Base-by-base conservation (phyloP, 345 rosid genomes). In the Carallia pectinifolia region DNA sequence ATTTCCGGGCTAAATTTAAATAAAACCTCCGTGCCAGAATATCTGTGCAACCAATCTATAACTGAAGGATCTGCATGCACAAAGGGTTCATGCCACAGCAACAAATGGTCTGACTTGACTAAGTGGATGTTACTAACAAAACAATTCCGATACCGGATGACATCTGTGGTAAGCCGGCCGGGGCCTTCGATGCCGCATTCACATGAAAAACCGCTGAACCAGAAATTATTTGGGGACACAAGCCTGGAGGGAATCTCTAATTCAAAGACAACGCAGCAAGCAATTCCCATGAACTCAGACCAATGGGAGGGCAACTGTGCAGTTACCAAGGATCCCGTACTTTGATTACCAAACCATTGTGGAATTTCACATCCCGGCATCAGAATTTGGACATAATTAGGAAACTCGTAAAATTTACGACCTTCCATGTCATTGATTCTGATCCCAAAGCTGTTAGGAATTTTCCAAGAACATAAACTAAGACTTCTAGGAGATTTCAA, bases 21-120 rank as follows among this genome's bases (percentile, higher is more conserved):
- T 54, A 27, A 54, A 6, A 54, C 4, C 12, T 54, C 4, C 19
- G 9, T n/a, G 8, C 58, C 58, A 19, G 58, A 54, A 54, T 54
- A 54, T 5, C 16, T 54, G 9, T 5, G 19, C 8, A 54, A 54
- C 58, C 58, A 54, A 18, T 54, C 30, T 54, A n/a, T 12, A 54
- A 6, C 30, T 0, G 58, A 53, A n/a, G 7, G 6, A 6, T 8
- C 58, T 17, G 58, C 23, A 0, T 53, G 27, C 29, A 7, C 27
- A 7, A n/a, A 54, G 58, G 4, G 10, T 6, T 54, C 10, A 19
- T n/a, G 27, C 58, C 58, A 54, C 4, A 27, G 19, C 58, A 54
- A 54, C 58, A 54, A n/a, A 54, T 54, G 58, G 58, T 54, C 58
- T n/a, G 58, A 54, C 27, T n/a, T 54, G 9, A 27, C 58, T 54